Evolutionary conservation across 2,329 filamentous ascomycete species (phyloP).

Genomic region (Aschersonia sp.): DNA sequence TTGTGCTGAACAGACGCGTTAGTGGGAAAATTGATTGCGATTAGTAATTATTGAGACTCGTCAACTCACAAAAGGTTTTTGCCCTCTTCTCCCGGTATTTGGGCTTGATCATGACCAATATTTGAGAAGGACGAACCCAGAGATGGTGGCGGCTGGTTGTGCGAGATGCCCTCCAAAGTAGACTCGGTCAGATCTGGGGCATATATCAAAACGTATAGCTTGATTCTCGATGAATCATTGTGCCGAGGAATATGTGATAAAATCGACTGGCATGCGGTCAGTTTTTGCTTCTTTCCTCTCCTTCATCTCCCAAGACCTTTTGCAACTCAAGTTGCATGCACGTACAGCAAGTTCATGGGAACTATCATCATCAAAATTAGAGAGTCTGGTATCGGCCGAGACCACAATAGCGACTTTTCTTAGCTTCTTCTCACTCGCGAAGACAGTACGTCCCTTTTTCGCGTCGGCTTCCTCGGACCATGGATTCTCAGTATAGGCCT

Average conservation of each 20-base stretch:
- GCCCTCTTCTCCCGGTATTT: slow-evolving; percentile 49
- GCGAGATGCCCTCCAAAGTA: slow-evolving; percentile 33
- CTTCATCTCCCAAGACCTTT: not conserved
- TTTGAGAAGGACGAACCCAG: slow-evolving; percentile 76
- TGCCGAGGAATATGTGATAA: slow-evolving; percentile 76
- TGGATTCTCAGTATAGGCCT: slow-evolving; percentile 69
- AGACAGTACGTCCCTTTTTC: slow-evolving; percentile 31
- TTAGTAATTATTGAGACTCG: not conserved
- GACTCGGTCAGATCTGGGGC: slow-evolving; percentile 64
- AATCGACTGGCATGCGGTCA: slow-evolving; percentile 45
- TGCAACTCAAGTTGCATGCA: slow-evolving; percentile 5
- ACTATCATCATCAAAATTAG: slow-evolving; percentile 42
- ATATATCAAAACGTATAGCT: slow-evolving; percentile 83
- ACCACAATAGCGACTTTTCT: slow-evolving; percentile 83
- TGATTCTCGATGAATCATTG: slow-evolving; percentile 57
- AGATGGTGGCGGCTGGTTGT: slow-evolving; percentile 46
- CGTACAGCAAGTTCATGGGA: slow-evolving; percentile 73
- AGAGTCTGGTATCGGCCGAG: slow-evolving; percentile 56
- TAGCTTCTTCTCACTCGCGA: slow-evolving; percentile 33
- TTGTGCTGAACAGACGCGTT: not conserved
- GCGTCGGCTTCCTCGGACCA: slow-evolving; percentile 86
- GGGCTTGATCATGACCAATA: slow-evolving; percentile 60
- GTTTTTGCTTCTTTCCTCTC: slow-evolving; percentile 3
- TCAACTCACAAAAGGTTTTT: slow-evolving; percentile 40
- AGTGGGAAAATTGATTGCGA: not conserved